Percentiles rank a stretch among this genome's conserved stretches.
Conservation (phyloP, 768 basidiomycete genomes). For the Russula ochroleuca region DNA sequence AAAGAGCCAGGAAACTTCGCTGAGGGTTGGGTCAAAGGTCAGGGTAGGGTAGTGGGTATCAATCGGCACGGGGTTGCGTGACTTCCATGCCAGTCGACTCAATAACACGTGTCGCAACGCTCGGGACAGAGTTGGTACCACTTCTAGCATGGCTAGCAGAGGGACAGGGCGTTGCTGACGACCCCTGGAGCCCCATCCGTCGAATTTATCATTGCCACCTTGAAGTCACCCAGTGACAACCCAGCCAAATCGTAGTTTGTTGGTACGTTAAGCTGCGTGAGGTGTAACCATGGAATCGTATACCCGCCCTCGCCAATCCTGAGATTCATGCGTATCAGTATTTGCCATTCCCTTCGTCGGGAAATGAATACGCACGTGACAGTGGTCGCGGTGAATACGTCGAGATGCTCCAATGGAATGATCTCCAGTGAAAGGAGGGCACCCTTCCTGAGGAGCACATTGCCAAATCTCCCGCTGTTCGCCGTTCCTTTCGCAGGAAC, state of each 20-base stretch:
- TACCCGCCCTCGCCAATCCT: conserved; percentile 54
- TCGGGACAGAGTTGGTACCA: too few relatives aligned
- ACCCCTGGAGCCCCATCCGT: neutral
- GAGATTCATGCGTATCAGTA: conserved; percentile 1
- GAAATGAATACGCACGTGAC: conserved; percentile 32
- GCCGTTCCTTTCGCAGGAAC: conserved; percentile 55
- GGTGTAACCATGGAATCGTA: conserved; percentile 59
- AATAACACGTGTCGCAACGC: too few relatives aligned
- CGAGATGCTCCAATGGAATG: conserved; percentile 50
- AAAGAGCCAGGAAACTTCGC: too few relatives aligned
- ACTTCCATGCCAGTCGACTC: too few relatives aligned
- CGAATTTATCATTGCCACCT: conserved; percentile 4
- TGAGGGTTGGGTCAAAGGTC: too few relatives aligned
- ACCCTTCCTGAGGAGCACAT: conserved; percentile 59
- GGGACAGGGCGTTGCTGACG: neutral
- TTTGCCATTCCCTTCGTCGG: neutral
- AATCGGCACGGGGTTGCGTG: too few relatives aligned
- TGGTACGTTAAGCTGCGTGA: conserved; percentile 50
- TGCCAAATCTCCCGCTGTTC: conserved; percentile 54
- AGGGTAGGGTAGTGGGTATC: too few relatives aligned
- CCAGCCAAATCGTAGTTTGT: conserved; percentile 40
- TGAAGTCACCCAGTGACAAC: conserved; percentile 4
- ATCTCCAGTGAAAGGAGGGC: conserved; percentile 53
- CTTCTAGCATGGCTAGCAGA: neutral
- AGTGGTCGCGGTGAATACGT: conserved; percentile 50